A percentile compares a stretch with the other conserved stretches of the same genome.
These are phyloP conservation scores for Cenchrus americanus DNA, from an alignment of 176 grass and related monocot genomes.

Conservation along the genomic window DNA sequence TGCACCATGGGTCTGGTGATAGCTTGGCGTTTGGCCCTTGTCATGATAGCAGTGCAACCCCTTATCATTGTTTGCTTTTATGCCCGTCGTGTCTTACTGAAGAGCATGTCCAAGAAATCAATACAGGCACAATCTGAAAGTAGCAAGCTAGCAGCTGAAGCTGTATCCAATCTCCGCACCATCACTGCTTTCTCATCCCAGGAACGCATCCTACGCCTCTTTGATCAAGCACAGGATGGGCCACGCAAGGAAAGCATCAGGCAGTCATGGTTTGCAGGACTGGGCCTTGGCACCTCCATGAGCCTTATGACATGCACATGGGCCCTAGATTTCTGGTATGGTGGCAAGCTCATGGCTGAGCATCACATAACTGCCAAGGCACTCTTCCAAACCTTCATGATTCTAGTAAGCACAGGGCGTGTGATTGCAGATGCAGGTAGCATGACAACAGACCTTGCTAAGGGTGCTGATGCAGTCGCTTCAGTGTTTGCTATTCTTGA, in stretches of 20 bases:
- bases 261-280: constrained; percentile 87
- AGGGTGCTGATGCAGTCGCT: constrained; percentile 83
- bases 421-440: constrained; percentile 96
- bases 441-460: constrained; percentile 96
- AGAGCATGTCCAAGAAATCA: constrained; percentile 80
- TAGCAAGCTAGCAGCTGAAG: constrained; percentile 91
- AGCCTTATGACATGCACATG: constrained; percentile 85
- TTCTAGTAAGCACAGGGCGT: constrained; percentile 92
- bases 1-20: constrained; percentile 96
- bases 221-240: constrained; percentile 70
- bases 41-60: constrained; percentile 96
- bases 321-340: constrained; percentile 98
- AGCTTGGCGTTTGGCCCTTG: constrained; percentile 80
- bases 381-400: constrained; percentile 97
- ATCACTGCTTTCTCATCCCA: constrained; percentile 98
- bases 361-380: constrained; percentile 69
- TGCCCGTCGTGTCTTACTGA: constrained; percentile 81
- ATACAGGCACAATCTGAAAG: constrained; percentile 80
- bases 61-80: constrained; percentile 96
- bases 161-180: constrained; percentile 87
- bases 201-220: constrained; percentile 74
- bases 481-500: constrained; percentile 94
- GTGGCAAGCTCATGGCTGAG: constrained; percentile 70
- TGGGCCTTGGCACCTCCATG: constrained; percentile 83
- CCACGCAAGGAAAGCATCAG: constrained; percentile 78